Evolutionary conservation across 306 rosid genomes (phyloP), one percentile per base, ranked within the genome.

Genomic region (Glycine tomentella): DNA sequence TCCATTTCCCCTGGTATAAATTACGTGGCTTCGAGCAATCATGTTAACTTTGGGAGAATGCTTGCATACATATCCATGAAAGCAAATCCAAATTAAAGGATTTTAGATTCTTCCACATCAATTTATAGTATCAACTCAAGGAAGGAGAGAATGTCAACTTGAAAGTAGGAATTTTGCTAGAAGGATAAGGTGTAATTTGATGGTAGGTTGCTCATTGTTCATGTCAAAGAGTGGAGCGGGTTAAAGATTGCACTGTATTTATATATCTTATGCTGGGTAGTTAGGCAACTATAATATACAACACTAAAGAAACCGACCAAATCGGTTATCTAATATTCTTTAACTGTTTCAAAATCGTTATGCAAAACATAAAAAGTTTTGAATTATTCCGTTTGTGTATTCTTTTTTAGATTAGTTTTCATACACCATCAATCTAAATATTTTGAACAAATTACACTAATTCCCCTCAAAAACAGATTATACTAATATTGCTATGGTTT

Each of bases 111-210:
- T 15, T 65, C 12, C 45, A 62, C 84, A 31, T 80, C 44, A 38
- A 38, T 38, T 38, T 38, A 38, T 38, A 38, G 44, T 38, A 38
- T 38, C 44, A 38, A 38, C 44, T 38, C 80, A 55, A 50, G 38
- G 78, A 69, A 34, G 31, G 31, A 25, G 31, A 25, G 84, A 84
- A 81, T 81, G 84, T 78, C 84, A 67, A 80, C 84, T 77, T 81
- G 81, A 59, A 76, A 73, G 69, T 16, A 55, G 55, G 85, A 81
- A 69, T 52, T 36, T 80, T 61, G n/a, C 7, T 50, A 20, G 67
- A 76, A 70, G 70, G 87, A 76, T 83, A 59, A 76, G 74, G 77
- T 57, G 25, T 53, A 68, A 8, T 61, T 52, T 48, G 10, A 73
- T 69, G 17, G 67, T 8, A 44, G 17, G 34, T 70, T 65, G 55